Evolutionary conservation across 2,329 filamentous ascomycete species (phyloP).

Genomic region (Akanthomyces muscarius): DNA sequence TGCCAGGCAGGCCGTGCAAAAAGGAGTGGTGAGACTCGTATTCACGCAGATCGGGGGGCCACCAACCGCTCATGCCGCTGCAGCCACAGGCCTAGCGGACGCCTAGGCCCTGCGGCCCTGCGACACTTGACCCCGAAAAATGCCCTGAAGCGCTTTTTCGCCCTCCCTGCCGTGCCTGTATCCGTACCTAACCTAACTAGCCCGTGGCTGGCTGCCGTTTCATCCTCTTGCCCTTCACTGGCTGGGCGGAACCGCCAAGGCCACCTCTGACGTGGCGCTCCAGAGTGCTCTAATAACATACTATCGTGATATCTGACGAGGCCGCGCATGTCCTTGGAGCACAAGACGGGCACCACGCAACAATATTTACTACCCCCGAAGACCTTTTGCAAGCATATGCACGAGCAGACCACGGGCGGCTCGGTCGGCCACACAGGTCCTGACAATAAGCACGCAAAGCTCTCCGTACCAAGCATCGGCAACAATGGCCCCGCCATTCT

Average conservation of each 20-base stretch:
- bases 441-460: neutral
- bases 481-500: neutral
- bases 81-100: neutral
- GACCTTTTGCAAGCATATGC: neutral
- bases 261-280: slow-evolving; percentile 9
- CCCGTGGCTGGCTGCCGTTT: neutral
- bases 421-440: neutral
- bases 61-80: neutral
- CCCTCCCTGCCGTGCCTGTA: too few species aligned
- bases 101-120: neutral
- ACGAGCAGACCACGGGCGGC: neutral
- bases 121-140: neutral
- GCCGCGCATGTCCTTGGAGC: neutral
- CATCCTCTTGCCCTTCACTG: neutral
- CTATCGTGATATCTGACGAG: neutral
- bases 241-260: slow-evolving; percentile 1
- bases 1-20: neutral
- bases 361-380: neutral
- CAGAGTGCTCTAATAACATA: neutral
- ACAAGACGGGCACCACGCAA: neutral
- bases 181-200: too few species aligned
- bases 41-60: slow-evolving; percentile 9
- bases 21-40: slow-evolving; percentile 16
- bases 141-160: too few species aligned
- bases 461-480: neutral